Evolutionary conservation across 1,284 basidiomycete species (phyloP).

Genomic region (Ceratobasidium sp.): DNA sequence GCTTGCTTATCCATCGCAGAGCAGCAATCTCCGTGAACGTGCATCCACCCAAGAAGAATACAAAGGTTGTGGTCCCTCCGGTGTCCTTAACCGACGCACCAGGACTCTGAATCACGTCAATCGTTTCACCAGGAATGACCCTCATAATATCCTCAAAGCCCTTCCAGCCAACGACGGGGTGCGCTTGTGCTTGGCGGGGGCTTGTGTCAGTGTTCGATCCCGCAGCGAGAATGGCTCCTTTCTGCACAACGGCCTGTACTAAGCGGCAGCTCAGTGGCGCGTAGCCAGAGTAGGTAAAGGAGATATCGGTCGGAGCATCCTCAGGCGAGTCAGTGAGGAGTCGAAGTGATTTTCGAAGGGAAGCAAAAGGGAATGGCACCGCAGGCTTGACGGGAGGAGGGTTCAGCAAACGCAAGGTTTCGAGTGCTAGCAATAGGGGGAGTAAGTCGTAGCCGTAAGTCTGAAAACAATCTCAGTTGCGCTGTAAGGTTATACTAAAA

Average conservation of each 20-base stretch:
- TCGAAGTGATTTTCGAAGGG: constrained; percentile 86
- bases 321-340: constrained; percentile 93
- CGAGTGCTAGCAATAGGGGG: constrained; percentile 85
- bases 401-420: constrained; percentile 75
- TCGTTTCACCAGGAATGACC: constrained; percentile 84
- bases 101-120: constrained; percentile 78
- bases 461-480: constrained; percentile 59
- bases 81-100: constrained; percentile 50
- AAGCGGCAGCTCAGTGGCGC: constrained; percentile 93
- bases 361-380: constrained; percentile 68
- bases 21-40: constrained; percentile 98
- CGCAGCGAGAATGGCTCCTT: constrained; percentile 79
- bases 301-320: constrained; percentile 85
- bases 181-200: constrained; percentile 68
- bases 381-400: constrained; percentile 56
- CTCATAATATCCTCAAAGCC: constrained; percentile 93
- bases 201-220: constrained; percentile 56
- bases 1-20: constrained; percentile 88
- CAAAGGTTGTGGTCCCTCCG: constrained; percentile 81
- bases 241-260: constrained; percentile 92
- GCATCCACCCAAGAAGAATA: constrained; percentile 99
- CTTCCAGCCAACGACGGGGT: constrained; percentile 95
- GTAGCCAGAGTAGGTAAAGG: constrained; percentile 97
- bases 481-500: background rate
- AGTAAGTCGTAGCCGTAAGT: constrained; percentile 93